A percentile compares a stretch with the other conserved stretches of the same genome.
phyloP scores from a whole-genome alignment of 169 alveolate genomes.

The Eimeria praecox region DNA sequence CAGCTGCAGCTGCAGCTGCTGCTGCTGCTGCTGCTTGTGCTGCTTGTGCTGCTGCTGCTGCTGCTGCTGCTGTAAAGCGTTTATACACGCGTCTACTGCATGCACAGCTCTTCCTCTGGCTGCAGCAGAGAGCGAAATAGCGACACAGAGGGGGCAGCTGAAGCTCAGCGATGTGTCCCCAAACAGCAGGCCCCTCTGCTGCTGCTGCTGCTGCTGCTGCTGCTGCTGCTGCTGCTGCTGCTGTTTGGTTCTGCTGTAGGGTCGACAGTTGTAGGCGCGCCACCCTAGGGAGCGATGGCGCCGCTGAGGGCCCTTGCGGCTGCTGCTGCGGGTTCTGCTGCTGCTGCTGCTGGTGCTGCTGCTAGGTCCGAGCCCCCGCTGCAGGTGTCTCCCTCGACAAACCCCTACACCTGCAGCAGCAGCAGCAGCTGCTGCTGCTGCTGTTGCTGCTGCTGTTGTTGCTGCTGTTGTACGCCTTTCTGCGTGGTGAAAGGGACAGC shows the following conservation, averaged over 20 bases:
- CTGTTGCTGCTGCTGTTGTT: background rate
- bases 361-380: background rate
- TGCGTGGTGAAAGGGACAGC: slow-evolving; percentile 54
- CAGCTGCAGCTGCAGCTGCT: slow-evolving; percentile 23
- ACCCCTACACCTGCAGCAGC: slow-evolving; percentile 6
- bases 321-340: slow-evolving; percentile 25
- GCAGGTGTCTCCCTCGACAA: slow-evolving; percentile 15
- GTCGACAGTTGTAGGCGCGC: background rate
- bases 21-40: slow-evolving; percentile 22
- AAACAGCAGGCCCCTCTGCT: slow-evolving; percentile 3
- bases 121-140: slow-evolving; percentile 24
- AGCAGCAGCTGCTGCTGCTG: slow-evolving; percentile 5
- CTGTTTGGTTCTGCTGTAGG: slow-evolving; percentile 37
- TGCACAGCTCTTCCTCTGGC: slow-evolving; percentile 21
- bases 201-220: slow-evolving; percentile 58
- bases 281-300: slow-evolving; percentile 11
- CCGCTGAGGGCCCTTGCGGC: slow-evolving; percentile 49
- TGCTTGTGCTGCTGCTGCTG: slow-evolving; percentile 30
- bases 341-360: slow-evolving; percentile 3
- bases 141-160: slow-evolving; percentile 18
- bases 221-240: slow-evolving; percentile 54
- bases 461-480: slow-evolving; percentile 1
- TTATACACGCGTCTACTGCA: background rate
- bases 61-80: slow-evolving; percentile 26
- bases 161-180: background rate